Evolutionary conservation across 179 eudicot species (phyloP), one percentile per base, ranked within the genome.

Genomic region (Sideroxylon spinosum): DNA sequence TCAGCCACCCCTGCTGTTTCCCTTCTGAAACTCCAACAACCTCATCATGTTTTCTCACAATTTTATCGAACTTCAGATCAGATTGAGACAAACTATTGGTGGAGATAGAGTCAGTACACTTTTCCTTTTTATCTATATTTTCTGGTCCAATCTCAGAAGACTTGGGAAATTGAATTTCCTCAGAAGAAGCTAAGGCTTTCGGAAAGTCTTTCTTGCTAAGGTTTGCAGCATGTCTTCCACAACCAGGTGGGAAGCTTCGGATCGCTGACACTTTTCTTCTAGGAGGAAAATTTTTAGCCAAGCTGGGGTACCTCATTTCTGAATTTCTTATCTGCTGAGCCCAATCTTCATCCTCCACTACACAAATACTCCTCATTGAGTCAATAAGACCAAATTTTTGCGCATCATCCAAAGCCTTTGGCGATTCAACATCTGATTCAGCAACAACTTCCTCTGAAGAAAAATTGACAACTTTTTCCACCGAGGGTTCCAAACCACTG

Each of bases 241-340:
- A 73, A 14, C 66, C 66, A 26, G 76, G 67, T 20, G 77, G 77
- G 29, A 57, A 74, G 29, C 32, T 12, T 73, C 76, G 46, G 57
- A 57, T 61, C n/a, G 65, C 76, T 16, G 64, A 56, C 32, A 73
- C 66, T 6, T 65, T 29, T 56, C 50, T 73, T 29, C 17, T 12
- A 11, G 62, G 37, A 73, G 14, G 2, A 57, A 2, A 50, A 73
- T 57, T 29, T n/a, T 66, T 20, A 14, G 70, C 44, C 44, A 37
- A 37, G 44, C 44, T 37, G 44, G 44, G 3, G 5, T 4, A 19
- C n/a, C 19, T 13, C 19, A 29, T 13, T 66, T 66, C 17, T 48
- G 7, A 28, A 28, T 9, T 28, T 28, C 19, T 66, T 6, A 28
- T 29, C 48, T 29, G 32, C 14, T 28, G 48, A 29, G 48, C 17